A percentile compares a stretch with the other conserved stretches of the same genome.
Conservation (phyloP, 2,329 filamentous ascomycete genomes). For the Fusarium pseudonygamai region DNA sequence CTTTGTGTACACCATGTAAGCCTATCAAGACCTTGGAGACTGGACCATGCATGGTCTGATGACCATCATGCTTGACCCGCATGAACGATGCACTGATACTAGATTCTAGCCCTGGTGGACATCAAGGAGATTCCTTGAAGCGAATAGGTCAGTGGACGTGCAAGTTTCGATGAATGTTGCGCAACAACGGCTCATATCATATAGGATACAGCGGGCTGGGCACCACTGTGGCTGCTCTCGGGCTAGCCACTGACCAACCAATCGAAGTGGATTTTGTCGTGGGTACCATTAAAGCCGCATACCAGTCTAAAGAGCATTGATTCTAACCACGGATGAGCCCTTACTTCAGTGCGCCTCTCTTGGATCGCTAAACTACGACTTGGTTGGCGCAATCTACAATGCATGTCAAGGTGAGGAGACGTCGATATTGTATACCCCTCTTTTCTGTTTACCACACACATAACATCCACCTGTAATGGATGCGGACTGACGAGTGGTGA, state of each 20-base stretch:
- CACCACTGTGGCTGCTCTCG: slow-evolving; percentile 70
- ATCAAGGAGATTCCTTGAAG: slow-evolving; percentile 43
- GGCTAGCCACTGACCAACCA: slow-evolving; percentile 62
- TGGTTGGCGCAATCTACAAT: slow-evolving; percentile 67
- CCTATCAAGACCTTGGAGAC: neutral
- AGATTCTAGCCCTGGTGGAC: slow-evolving; percentile 48
- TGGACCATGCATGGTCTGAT: slow-evolving; percentile 7
- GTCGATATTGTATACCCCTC: slow-evolving; percentile 27
- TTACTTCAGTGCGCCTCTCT: slow-evolving; percentile 76
- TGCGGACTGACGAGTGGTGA: slow-evolving; percentile 25
- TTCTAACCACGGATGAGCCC: slow-evolving; percentile 28
- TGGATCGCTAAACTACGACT: slow-evolving; percentile 75
- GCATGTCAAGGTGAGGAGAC: slow-evolving; percentile 61
- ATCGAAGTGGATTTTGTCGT: slow-evolving; percentile 80
- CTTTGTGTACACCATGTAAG: slow-evolving; percentile 88
- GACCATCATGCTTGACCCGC: slow-evolving; percentile 7
- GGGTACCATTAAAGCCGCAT: slow-evolving; percentile 45
- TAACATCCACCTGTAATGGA: slow-evolving; percentile 10
- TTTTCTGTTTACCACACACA: slow-evolving; percentile 20
- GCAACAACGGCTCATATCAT: slow-evolving; percentile 37
- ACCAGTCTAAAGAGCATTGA: slow-evolving; percentile 15
- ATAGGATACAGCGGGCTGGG: slow-evolving; percentile 80
- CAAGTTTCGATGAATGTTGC: slow-evolving; percentile 14
- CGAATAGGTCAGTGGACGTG: slow-evolving; percentile 44
- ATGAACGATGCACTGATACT: slow-evolving; percentile 24